Conservation (phyloP, 306 rosid genomes). For the Pterocarpus macrocarpus region DNA sequence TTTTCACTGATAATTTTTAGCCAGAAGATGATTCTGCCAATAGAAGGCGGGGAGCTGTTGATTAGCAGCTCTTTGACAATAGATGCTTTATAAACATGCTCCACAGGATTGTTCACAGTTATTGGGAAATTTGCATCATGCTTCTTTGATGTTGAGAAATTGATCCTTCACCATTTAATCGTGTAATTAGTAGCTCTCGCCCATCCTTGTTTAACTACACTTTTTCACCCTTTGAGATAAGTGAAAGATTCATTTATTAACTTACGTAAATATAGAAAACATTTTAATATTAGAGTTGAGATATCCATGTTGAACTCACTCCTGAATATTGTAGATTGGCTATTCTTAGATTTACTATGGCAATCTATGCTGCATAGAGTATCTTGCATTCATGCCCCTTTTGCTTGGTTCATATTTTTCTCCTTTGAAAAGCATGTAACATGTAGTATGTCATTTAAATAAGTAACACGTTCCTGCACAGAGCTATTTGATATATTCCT, state of each 20-base stretch:
- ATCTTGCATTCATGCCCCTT: background rate
- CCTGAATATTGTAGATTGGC: background rate
- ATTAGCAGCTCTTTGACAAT: conserved; percentile 30
- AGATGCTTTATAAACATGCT: conserved; percentile 34
- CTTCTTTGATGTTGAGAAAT: conserved; percentile 39
- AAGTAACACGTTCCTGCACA: background rate
- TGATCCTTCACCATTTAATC: conserved; percentile 32
- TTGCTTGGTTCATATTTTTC: background rate
- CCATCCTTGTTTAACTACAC: conserved; percentile 13
- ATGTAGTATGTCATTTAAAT: background rate
- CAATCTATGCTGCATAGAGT: background rate
- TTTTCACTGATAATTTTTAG: conserved; percentile 32
- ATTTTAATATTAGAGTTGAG: background rate
- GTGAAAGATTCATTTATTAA: conserved; percentile 4
- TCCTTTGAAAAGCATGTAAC: background rate
- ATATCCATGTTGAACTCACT: conserved; percentile 19
- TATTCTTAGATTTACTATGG: background rate
- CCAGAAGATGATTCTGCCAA: conserved; percentile 44
- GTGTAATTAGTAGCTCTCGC: conserved; percentile 42
- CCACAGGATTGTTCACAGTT: conserved; percentile 38
- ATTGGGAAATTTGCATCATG: conserved; percentile 33
- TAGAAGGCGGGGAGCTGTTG: conserved; percentile 32
- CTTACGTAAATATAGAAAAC: background rate
- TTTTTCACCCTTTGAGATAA: conserved; percentile 37
- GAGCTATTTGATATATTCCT: background rate